phyloP scores from a whole-genome alignment of 108 stramenopile species.

The Fistulifera solaris region DNA sequence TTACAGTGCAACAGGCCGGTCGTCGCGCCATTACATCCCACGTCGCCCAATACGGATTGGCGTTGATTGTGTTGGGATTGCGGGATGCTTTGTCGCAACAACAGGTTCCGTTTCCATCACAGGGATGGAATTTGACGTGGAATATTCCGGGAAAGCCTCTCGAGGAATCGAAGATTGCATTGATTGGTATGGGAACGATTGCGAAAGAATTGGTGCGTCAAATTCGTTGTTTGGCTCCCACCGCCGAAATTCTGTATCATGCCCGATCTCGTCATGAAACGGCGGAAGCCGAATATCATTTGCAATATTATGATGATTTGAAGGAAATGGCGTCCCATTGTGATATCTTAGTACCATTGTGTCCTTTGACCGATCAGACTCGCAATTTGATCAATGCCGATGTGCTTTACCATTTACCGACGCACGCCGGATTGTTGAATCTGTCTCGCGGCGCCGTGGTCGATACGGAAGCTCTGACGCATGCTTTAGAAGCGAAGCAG shows the following conservation, averaged over 20 bases:
- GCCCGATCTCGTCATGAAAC: constrained; percentile 19
- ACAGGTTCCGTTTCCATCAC: constrained; percentile 46
- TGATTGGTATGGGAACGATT: constrained; percentile 52
- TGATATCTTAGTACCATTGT: constrained; percentile 45
- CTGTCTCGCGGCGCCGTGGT: constrained; percentile 51
- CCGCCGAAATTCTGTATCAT: constrained; percentile 34
- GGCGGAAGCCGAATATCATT: constrained; percentile 14
- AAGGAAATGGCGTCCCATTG: constrained; percentile 12
- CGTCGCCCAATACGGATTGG: constrained; percentile 39
- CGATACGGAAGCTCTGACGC: constrained; percentile 31
- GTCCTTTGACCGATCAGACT: constrained; percentile 31
- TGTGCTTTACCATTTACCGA: constrained; percentile 10
- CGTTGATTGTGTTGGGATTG: constrained; percentile 40
- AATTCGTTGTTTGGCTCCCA: constrained; percentile 33
- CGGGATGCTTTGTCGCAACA: constrained; percentile 41
- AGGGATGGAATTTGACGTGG: constrained; percentile 47
- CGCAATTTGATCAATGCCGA: constrained; percentile 27
- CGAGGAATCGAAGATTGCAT: constrained; percentile 29
- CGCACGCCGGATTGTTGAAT: constrained; percentile 37
- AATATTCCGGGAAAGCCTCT: constrained; percentile 42
- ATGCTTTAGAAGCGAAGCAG: constrained; percentile 30
- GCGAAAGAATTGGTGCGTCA: constrained; percentile 26
- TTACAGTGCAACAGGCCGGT: constrained; percentile 38
- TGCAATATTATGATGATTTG: constrained; percentile 12
- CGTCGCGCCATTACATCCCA: constrained; percentile 37